Conservation (phyloP, 257 asterid species). For the Marsdenia floribunda region DNA sequence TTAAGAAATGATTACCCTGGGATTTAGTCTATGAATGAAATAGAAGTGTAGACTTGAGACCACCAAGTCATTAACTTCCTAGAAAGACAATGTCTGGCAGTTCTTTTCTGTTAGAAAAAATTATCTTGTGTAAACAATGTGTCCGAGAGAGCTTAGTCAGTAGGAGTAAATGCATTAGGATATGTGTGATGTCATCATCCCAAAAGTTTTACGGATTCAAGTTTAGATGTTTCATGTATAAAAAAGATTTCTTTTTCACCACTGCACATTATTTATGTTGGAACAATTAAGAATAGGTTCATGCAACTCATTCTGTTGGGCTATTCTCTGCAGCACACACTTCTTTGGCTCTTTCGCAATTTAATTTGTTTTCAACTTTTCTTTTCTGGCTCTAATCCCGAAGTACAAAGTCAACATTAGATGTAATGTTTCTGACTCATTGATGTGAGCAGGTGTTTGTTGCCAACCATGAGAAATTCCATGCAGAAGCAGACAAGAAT, state of each 20-base stretch:
- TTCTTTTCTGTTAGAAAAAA: not conserved
- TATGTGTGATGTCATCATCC: not conserved
- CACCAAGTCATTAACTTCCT: not conserved
- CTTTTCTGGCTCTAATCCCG: not conserved
- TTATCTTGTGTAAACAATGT: not conserved
- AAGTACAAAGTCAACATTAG: not conserved
- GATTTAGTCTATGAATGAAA: no score
- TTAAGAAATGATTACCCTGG: not conserved
- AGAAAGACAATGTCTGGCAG: not conserved
- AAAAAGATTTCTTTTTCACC: not conserved
- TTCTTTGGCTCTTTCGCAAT: not conserved
- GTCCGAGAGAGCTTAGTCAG: no score
- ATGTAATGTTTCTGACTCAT: constrained; percentile 1
- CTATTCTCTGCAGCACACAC: not conserved
- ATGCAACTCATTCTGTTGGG: not conserved
- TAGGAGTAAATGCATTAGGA: not conserved
- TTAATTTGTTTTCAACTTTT: not conserved
- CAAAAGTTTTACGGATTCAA: not conserved
- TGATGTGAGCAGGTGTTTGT: constrained; percentile 42
- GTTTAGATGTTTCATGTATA: not conserved
- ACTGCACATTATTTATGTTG: not conserved
- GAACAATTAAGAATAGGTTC: not conserved
- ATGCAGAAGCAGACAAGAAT: constrained; percentile 69
- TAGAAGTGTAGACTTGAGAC: not conserved
- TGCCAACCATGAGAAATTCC: constrained; percentile 61